A percentile compares a stretch with the other conserved stretches of the same genome.
These are phyloP conservation scores for Meyerozyma guilliermondii DNA, from an alignment of 1,139 yeast genomes.

Conservation along the genomic window DNA sequence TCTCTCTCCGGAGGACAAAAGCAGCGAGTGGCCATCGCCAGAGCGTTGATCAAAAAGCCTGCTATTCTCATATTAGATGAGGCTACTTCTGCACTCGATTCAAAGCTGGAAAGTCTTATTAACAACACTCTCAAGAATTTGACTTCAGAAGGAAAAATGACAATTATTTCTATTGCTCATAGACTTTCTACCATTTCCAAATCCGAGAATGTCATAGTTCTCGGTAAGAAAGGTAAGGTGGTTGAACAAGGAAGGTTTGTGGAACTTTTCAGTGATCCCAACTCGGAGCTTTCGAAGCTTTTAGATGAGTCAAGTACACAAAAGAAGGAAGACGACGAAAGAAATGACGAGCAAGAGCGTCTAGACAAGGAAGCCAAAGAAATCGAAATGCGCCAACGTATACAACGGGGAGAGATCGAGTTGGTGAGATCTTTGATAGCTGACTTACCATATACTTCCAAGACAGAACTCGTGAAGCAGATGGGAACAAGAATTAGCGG, in stretches of 20 bases:
- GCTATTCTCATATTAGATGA: constrained; percentile 63
- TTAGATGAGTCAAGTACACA: constrained; percentile 33
- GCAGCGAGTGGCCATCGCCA: constrained; percentile 83
- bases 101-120: constrained; percentile 64
- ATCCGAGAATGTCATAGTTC: constrained; percentile 53
- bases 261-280: constrained; percentile 37
- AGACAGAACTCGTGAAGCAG: constrained; percentile 27
- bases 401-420: constrained; percentile 21
- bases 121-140: constrained; percentile 57
- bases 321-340: constrained; percentile 16
- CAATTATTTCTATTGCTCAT: constrained; percentile 91
- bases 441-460: constrained; percentile 33
- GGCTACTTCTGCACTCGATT: constrained; percentile 76
- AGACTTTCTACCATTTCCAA: constrained; percentile 72
- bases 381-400: constrained; percentile 17
- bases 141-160: constrained; percentile 54
- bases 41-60: constrained; percentile 69
- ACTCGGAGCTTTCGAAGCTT: constrained; percentile 40
- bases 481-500: constrained; percentile 22
- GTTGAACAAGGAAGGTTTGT: constrained; percentile 40
- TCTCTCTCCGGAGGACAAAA: constrained; percentile 81
- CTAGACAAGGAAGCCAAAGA: constrained; percentile 24
- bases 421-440: constrained; percentile 30
- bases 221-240: constrained; percentile 41
- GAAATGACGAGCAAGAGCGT: constrained; percentile 20